Evolutionary conservation across 2,329 filamentous ascomycete genomes (phyloP).

Genomic region (Sporothrix pseudoabietina): DNA sequence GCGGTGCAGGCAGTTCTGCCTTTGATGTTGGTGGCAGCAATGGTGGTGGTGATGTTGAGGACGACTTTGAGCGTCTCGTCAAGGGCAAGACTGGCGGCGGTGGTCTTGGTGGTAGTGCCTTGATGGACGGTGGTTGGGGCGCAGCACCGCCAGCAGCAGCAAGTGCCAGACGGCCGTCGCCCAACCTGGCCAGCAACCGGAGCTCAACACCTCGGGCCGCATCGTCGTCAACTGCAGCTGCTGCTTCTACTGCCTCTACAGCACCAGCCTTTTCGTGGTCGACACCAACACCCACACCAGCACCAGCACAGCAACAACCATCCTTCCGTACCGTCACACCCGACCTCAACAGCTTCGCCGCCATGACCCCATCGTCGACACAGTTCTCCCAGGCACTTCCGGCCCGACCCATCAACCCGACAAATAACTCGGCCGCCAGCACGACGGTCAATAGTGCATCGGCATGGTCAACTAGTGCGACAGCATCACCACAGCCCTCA

Average conservation of each 20-base stretch:
- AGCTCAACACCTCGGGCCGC: conserved; percentile 34
- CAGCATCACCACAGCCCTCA: conserved; percentile 35
- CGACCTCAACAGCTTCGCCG: conserved; percentile 57
- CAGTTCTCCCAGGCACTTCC: conserved; percentile 65
- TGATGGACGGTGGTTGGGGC: conserved; percentile 33
- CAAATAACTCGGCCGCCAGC: neutral
- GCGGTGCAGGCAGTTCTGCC: conserved; percentile 37
- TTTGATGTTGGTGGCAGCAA: conserved; percentile 56
- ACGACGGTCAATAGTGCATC: neutral
- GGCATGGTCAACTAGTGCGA: conserved; percentile 38
- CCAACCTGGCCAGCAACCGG: conserved; percentile 8
- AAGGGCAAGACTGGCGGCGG: conserved; percentile 63
- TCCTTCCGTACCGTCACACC: conserved; percentile 62
- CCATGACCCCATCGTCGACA: conserved; percentile 60
- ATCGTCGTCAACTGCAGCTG: conserved; percentile 38
- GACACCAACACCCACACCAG: conserved; percentile 55
- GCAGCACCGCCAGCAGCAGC: conserved; percentile 3
- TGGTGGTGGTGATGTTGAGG: conserved; percentile 54
- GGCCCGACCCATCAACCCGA: conserved; percentile 41
- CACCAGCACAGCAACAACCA: conserved; percentile 41
- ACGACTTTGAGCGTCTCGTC: conserved; percentile 87
- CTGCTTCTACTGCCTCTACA: conserved; percentile 38
- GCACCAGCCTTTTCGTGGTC: conserved; percentile 65
- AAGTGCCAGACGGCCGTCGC: conserved; percentile 12
- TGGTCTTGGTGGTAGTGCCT: neutral